Conservation (phyloP, 148 eudicot species). For the Amaranthus hypochondriacus region DNA sequence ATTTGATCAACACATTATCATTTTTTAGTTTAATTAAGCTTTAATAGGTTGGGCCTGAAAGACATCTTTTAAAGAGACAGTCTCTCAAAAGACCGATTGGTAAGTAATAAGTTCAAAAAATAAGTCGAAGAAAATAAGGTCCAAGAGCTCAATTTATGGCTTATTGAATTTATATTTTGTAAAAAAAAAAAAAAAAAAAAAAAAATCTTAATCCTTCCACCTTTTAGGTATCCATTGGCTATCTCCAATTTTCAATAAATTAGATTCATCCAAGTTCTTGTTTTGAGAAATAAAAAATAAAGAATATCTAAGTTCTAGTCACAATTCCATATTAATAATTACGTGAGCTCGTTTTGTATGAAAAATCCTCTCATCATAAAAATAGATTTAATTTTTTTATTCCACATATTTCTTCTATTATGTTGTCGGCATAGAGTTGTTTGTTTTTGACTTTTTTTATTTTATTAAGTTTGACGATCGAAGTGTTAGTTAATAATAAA, state of each 20-base stretch:
- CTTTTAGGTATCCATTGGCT: slow-evolving; percentile 20
- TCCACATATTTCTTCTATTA: not conserved
- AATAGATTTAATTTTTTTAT: not conserved
- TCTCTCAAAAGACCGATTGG: too few relatives aligned
- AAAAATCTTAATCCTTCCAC: slow-evolving; percentile 44
- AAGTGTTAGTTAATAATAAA: too few relatives aligned
- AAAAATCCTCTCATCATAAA: too few relatives aligned
- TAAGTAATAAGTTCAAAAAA: not conserved
- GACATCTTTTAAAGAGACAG: too few relatives aligned
- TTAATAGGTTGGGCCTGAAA: too few relatives aligned
- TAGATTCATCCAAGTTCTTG: slow-evolving; percentile 11
- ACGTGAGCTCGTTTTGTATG: too few relatives aligned
- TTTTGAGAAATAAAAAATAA: not conserved
- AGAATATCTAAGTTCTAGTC: not conserved
- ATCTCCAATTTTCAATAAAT: slow-evolving; percentile 8
- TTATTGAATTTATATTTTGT: slow-evolving; percentile 44
- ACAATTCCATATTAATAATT: too few relatives aligned
- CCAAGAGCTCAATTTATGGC: slow-evolving; percentile 36
- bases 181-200: slow-evolving; percentile 41
- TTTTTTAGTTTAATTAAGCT: too few relatives aligned
- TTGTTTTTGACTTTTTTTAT: too few relatives aligned
- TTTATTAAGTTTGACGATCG: too few relatives aligned
- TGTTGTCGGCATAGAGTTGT: not conserved
- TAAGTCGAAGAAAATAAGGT: slow-evolving; percentile 19
- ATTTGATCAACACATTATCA: too few relatives aligned